phyloP scores from a whole-genome alignment of 2,329 filamentous ascomycete species.

The Ceratocystis diversiconidia region DNA sequence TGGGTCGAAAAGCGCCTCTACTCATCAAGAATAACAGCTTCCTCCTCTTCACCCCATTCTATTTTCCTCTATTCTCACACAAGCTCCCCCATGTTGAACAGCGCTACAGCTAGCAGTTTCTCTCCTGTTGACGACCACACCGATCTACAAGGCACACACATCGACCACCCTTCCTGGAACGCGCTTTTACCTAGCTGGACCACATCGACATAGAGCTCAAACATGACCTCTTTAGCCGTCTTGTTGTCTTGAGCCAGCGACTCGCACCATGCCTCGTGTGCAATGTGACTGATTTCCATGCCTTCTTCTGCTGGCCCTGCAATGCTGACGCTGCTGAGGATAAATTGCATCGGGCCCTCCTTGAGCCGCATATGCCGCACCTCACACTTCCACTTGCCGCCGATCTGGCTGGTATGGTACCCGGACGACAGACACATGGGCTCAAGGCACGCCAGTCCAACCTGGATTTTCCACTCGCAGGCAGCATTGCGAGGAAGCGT shows the following conservation, averaged over 20 bases:
- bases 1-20: neutral
- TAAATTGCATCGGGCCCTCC: conserved; percentile 11
- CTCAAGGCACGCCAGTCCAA: conserved; percentile 36
- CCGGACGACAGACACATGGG: conserved; percentile 13
- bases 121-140: conserved; percentile 26
- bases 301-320: conserved; percentile 11
- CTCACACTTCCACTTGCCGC: conserved; percentile 11
- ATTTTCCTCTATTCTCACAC: neutral
- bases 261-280: conserved; percentile 19
- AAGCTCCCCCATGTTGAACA: conserved; percentile 22
- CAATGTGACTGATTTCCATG: conserved; percentile 15
- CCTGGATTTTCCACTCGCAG: conserved; percentile 71
- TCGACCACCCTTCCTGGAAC: conserved; percentile 17
- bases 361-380: conserved; percentile 13
- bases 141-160: conserved; percentile 26
- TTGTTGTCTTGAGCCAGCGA: conserved; percentile 22
- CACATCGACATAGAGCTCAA: conserved; percentile 25
- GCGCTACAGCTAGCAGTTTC: conserved; percentile 25
- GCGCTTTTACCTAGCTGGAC: conserved; percentile 21
- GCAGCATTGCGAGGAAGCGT: conserved; percentile 57
- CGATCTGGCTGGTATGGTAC: conserved; percentile 2
- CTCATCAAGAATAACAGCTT: neutral
- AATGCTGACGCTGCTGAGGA: conserved; percentile 9
- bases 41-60: neutral
- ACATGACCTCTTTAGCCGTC: conserved; percentile 8